phyloP scores from a whole-genome alignment of 2,329 filamentous ascomycete species.

The Claviceps sp. region DNA sequence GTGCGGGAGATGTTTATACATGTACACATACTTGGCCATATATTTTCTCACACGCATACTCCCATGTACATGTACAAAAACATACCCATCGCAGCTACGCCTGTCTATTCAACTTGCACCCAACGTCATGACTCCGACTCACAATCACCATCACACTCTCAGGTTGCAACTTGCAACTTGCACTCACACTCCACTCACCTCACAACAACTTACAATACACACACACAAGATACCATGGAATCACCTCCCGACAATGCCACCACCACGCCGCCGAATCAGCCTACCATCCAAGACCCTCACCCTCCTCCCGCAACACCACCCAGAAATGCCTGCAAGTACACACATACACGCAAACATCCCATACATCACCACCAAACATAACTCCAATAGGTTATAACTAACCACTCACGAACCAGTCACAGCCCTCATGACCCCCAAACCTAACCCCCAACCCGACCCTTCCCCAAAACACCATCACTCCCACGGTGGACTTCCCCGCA shows the following conservation, averaged over 20 bases:
- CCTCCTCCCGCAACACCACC: conserved; percentile 13
- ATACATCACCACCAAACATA: neutral
- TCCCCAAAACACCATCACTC: conserved; percentile 21
- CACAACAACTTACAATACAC: too few relatives aligned
- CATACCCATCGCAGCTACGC: too few relatives aligned
- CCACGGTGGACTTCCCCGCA: conserved; percentile 12
- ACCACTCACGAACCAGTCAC: conserved; percentile 13
- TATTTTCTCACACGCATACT: too few relatives aligned
- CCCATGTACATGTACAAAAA: too few relatives aligned
- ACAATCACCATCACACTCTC: too few relatives aligned
- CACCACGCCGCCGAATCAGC: conserved; percentile 27
- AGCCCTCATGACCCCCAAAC: conserved; percentile 20
- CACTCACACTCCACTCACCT: too few relatives aligned
- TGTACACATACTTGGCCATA: too few relatives aligned
- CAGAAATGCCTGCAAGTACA: conserved; percentile 30
- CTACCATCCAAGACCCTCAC: conserved; percentile 20
- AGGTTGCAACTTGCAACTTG: too few relatives aligned
- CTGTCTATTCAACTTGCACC: too few relatives aligned
- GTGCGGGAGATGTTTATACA: too few relatives aligned
- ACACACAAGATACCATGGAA: neutral
- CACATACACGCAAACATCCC: neutral
- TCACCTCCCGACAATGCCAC: conserved; percentile 8
- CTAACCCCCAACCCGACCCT: conserved; percentile 2
- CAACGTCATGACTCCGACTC: too few relatives aligned
- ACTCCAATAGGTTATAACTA: too few relatives aligned